Percentiles rank a stretch among this genome's conserved stretches.
phyloP scores from a whole-genome alignment of 2,329 filamentous ascomycete genomes.

The Clonostachys chloroleuca region DNA sequence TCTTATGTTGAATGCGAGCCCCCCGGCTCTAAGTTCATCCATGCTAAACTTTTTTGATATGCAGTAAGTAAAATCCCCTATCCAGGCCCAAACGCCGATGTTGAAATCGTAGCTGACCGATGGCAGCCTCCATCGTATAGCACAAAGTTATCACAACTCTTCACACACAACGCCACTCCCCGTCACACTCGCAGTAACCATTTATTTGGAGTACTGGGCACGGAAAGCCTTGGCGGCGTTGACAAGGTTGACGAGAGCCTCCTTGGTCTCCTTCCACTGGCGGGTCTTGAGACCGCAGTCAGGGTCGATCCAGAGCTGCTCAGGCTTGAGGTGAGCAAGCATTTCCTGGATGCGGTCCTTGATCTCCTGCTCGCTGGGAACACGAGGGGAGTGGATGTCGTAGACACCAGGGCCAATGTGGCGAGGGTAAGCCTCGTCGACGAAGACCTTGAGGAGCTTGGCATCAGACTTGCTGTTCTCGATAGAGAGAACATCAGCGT shows the following conservation, averaged over 20 bases:
- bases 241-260: conserved; percentile 93
- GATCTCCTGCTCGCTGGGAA: conserved; percentile 97
- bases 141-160: conserved; percentile 21
- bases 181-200: conserved; percentile 5
- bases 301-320: conserved; percentile 99
- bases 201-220: conserved; percentile 72
- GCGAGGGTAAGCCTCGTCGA: conserved; percentile 93
- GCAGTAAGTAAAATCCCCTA: conserved; percentile 26
- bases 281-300: conserved; percentile 99
- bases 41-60: conserved; percentile 26
- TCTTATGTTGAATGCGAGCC: conserved; percentile 33
- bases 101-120: conserved; percentile 48
- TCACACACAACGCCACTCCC: not conserved
- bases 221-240: conserved; percentile 97
- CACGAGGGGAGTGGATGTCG: conserved; percentile 98
- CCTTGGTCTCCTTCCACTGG: conserved; percentile 98
- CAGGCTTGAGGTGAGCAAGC: conserved; percentile 93
- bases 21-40: conserved; percentile 13
- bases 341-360: conserved; percentile 97
- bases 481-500: conserved; percentile 97
- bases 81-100: conserved; percentile 48
- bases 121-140: conserved; percentile 26
- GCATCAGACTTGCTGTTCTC: conserved; percentile 99
- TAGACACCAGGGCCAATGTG: conserved; percentile 99
- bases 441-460: conserved; percentile 98